Conservation (phyloP, 805 yeast species). For the Sugiyamaella qingdaonensis region DNA sequence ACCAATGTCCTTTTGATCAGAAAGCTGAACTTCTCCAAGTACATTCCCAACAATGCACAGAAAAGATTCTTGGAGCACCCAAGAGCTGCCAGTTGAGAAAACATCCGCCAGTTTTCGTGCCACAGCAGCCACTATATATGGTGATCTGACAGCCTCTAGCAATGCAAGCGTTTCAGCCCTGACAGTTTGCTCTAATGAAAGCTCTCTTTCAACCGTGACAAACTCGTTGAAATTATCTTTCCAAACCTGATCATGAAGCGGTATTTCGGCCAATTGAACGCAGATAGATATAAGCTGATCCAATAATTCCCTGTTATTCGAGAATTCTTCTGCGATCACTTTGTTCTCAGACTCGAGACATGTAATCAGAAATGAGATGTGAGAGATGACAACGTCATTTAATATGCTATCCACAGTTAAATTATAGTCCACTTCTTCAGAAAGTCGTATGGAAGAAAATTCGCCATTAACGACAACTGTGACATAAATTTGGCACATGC, state of each 20-base stretch:
- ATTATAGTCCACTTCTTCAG: neutral
- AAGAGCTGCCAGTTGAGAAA: slow-evolving; percentile 1
- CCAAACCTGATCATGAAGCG: slow-evolving; percentile 35
- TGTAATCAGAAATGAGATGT: neutral
- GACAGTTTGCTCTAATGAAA: slow-evolving; percentile 41
- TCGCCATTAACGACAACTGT: neutral
- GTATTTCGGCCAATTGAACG: slow-evolving; percentile 4
- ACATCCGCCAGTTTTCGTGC: neutral
- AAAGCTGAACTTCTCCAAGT: slow-evolving; percentile 4
- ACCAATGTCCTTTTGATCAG: neutral
- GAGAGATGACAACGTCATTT: neutral
- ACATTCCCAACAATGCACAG: slow-evolving; percentile 3
- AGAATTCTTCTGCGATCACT: neutral
- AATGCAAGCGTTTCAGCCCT: neutral
- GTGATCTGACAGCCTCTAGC: neutral
- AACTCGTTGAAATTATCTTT: slow-evolving; percentile 60
- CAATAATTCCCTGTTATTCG: neutral
- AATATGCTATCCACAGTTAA: neutral
- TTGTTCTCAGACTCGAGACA: slow-evolving; percentile 5
- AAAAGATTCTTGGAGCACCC: slow-evolving; percentile 8
- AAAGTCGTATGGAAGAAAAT: neutral
- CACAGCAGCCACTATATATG: neutral
- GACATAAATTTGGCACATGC: neutral
- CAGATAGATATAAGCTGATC: slow-evolving; percentile 3
- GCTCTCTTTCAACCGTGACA: slow-evolving; percentile 71